Base-by-base conservation (phyloP, 768 basidiomycete species). In the Leucogyrophana mollusca region DNA sequence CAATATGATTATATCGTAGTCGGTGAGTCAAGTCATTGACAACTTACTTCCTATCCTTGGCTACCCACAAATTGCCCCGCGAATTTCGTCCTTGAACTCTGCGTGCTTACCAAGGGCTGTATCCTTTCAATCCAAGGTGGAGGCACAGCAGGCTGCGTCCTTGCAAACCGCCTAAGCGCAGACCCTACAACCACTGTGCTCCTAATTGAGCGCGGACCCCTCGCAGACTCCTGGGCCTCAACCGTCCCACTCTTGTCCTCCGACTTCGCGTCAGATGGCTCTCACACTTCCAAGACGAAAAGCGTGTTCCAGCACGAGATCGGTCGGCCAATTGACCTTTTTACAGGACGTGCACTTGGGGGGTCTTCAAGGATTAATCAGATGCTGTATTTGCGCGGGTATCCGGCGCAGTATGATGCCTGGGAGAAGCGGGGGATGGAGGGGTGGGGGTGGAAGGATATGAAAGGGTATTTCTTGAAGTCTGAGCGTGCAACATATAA, bases 321-420 rank as follows among this genome's bases (percentile, higher is more conserved):
- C 13, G 27, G 27, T 30, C 27, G 27, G 7, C 6, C 6, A 30
- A 7, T 30, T 30, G 27, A 30, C 7, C 27, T 30, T 30, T 18
- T 50, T 9, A 43, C 55, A 2, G 69, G 67, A 3, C 41, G 44
- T 4, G 61, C 53, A n/a, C 61, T 80, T n/a, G 78, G 78, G 21
- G 78, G 78, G 1, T 67, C 65, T 9, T 67, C 72, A 34, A 68
- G 72, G 9, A 66, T 77, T 54, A 79, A 80, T 56, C 71, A 68
- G 23, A 59, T 72, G 54, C 45, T 61, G 22, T 69, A 66, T 43
- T 56, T 58, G 0, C 51, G 67, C 16, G 64, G 62, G 1, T 47
- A 56, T 4, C 57, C 66, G 8, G 62, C 47, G 1, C 63, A 69
- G 44, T 70, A 61, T 44, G 58, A 68, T 39, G 44, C 44, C 16